phyloP scores from a whole-genome alignment of 371 early-diverging fungal genomes.

The Syncephalastrum contaminatum region DNA sequence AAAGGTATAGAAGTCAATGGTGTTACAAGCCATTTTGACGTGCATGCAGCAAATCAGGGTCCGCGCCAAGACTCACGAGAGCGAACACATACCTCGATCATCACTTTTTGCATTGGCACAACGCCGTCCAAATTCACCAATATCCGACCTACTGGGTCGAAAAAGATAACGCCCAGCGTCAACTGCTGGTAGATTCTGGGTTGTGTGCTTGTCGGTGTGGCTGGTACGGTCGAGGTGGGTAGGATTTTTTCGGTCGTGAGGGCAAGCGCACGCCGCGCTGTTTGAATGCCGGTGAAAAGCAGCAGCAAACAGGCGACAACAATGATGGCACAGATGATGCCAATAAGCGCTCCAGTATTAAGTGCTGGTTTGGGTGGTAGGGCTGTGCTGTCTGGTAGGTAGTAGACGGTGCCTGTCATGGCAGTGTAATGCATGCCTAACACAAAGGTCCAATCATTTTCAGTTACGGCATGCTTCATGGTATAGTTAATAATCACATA shows the following conservation, averaged over 20 bases:
- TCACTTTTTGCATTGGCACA: conserved; percentile 35
- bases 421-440: conserved; percentile 50
- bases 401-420: conserved; percentile 39
- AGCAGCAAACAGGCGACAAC: conserved; percentile 30
- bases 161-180: conserved; percentile 33
- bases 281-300: conserved; percentile 16
- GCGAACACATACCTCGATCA: conserved; percentile 8
- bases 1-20: not conserved
- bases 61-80: not conserved
- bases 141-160: conserved; percentile 36
- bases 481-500: conserved; percentile 14
- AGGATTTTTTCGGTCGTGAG: conserved; percentile 7
- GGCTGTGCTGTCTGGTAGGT: conserved; percentile 9
- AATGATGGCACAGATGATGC: conserved; percentile 37
- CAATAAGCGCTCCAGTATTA: conserved; percentile 30
- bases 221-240: no score
- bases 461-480: not conserved
- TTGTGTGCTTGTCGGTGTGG: no score
- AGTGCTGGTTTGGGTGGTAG: conserved; percentile 29
- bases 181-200: conserved; percentile 10
- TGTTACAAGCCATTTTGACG: no score
- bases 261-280: conserved; percentile 1
- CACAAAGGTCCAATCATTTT: not conserved
- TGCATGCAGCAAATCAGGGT: no score
- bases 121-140: conserved; percentile 42